Conservation (phyloP, 1,139 yeast species). For the Candida pseudoviswanathii region DNA sequence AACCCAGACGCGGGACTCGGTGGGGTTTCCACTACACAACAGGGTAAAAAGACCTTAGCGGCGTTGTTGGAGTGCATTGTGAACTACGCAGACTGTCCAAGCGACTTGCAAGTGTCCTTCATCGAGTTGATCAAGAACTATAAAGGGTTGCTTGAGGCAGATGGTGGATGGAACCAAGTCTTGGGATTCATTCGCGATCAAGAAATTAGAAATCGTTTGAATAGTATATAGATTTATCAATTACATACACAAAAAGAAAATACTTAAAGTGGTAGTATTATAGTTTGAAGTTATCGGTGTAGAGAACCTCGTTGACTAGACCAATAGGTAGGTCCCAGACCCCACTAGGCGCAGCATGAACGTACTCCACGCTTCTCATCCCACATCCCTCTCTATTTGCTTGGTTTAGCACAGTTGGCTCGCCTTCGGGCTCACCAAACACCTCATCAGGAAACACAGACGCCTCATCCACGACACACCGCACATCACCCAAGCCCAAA, state of each 20-base stretch:
- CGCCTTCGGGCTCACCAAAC: conserved; percentile 1
- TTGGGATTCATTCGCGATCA: conserved; percentile 31
- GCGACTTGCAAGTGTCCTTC: conserved; percentile 45
- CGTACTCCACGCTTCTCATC: conserved; percentile 29
- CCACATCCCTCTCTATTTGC: background rate
- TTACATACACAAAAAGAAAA: background rate
- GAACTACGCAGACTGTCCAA: conserved; percentile 55
- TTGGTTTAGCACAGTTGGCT: background rate
- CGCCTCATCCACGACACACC: conserved; percentile 69
- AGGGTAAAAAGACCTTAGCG: conserved; percentile 50
- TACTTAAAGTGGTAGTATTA: background rate
- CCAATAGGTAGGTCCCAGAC: conserved; percentile 81
- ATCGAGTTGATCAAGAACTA: conserved; percentile 48
- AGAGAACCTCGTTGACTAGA: conserved; percentile 70
- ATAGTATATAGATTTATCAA: conserved; percentile 9
- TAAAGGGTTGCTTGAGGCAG: conserved; percentile 50
- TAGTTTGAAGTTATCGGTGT: conserved; percentile 25
- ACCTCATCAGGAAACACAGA: conserved; percentile 50
- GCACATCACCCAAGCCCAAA: conserved; percentile 53
- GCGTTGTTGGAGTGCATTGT: conserved; percentile 67
- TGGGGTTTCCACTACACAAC: conserved; percentile 43
- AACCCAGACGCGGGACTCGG: conserved; percentile 69
- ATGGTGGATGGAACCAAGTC: conserved; percentile 32
- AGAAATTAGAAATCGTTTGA: conserved; percentile 16
- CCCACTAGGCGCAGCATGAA: conserved; percentile 68